Evolutionary conservation across 352 stramenopile species (phyloP).

Genomic region (Phytophthora constricta): DNA sequence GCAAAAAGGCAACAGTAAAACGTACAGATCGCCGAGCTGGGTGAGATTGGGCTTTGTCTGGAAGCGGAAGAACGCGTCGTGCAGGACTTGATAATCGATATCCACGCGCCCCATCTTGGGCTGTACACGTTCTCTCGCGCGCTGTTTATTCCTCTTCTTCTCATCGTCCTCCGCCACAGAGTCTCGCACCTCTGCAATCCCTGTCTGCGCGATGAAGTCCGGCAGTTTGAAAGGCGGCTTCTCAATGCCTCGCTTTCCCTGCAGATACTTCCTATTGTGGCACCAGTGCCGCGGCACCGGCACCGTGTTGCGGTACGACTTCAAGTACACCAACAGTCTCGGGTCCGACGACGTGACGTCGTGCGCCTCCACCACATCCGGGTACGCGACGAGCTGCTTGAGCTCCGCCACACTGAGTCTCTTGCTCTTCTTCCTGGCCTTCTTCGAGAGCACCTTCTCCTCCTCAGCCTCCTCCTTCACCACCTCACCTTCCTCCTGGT

Average conservation of each 20-base stretch:
- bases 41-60: slow-evolving; percentile 97
- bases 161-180: slow-evolving; percentile 87
- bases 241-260: slow-evolving; percentile 96
- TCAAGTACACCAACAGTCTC: slow-evolving; percentile 95
- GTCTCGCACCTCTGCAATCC: slow-evolving; percentile 83
- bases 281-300: slow-evolving; percentile 97
- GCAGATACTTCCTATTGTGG: slow-evolving; percentile 98
- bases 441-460: slow-evolving; percentile 82
- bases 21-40: slow-evolving; percentile 81
- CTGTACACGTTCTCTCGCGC: slow-evolving; percentile 92
- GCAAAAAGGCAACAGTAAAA: neutral
- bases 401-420: slow-evolving; percentile 95
- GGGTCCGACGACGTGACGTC: slow-evolving; percentile 97
- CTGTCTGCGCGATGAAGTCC: slow-evolving; percentile 98
- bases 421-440: slow-evolving; percentile 94
- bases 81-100: slow-evolving; percentile 98
- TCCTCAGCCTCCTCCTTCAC: slow-evolving; percentile 43
- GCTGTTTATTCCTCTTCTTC: slow-evolving; percentile 93
- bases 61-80: slow-evolving; percentile 99
- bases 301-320: slow-evolving; percentile 96
- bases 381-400: slow-evolving; percentile 94
- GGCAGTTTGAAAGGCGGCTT: slow-evolving; percentile 95
- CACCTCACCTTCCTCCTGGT: slow-evolving; percentile 13
- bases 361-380: slow-evolving; percentile 96
- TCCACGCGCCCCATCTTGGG: slow-evolving; percentile 97